Percentiles rank a stretch among this genome's conserved stretches.
phyloP scores from a whole-genome alignment of 2,329 filamentous ascomycete genomes.

The Aspergillus piperis region DNA sequence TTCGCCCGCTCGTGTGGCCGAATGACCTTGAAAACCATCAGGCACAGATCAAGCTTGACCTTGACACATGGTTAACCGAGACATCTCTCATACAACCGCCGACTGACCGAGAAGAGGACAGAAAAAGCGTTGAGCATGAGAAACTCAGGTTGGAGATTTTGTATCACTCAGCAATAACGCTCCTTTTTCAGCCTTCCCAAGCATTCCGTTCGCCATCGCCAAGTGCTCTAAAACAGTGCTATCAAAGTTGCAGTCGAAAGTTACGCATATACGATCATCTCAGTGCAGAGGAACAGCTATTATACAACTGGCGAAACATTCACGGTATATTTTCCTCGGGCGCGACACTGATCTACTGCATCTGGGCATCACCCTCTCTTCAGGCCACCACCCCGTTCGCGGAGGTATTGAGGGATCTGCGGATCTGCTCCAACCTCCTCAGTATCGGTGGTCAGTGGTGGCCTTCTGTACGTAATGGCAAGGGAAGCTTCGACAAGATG shows the following conservation, averaged over 20 bases:
- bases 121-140: constrained; percentile 9
- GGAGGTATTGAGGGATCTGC: constrained; percentile 27
- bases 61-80: constrained; percentile 26
- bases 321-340: constrained; percentile 44
- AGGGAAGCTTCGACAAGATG: constrained; percentile 34
- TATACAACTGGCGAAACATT: constrained; percentile 40
- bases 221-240: constrained; percentile 34
- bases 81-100: constrained; percentile 1
- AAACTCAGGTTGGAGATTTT: constrained; percentile 34
- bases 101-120: constrained; percentile 6
- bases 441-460: constrained; percentile 47
- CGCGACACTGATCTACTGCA: constrained; percentile 42
- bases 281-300: constrained; percentile 32
- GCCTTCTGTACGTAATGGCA: constrained; percentile 38
- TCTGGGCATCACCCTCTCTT: constrained; percentile 38
- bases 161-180: constrained; percentile 36
- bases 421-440: constrained; percentile 40
- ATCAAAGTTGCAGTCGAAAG: constrained; percentile 28
- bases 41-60: constrained; percentile 19
- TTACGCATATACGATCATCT: constrained; percentile 36
- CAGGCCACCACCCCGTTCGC: constrained; percentile 25
- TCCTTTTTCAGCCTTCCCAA: constrained; percentile 43
- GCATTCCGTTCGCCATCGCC: constrained; percentile 32
- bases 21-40: constrained; percentile 21
- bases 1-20: constrained; percentile 23